Evolutionary conservation across 2,329 filamentous ascomycete genomes (phyloP), one percentile per base, ranked within the genome.

Genomic region (Aspergillus tanneri): DNA sequence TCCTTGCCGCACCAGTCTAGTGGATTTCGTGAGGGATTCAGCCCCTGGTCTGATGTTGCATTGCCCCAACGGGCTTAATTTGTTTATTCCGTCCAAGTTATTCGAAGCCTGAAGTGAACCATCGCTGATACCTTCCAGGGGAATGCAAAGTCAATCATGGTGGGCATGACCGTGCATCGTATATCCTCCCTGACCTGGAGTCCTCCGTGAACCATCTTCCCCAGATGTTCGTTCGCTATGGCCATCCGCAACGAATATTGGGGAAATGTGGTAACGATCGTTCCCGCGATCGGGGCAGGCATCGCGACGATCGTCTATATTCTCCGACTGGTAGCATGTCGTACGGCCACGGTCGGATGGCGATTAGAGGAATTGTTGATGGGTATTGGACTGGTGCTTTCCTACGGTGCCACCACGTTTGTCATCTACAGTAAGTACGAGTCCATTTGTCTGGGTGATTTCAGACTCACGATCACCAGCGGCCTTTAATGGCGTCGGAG

Each of bases 321-420:
- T 11, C 38, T 50, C 10, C 48, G 48, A 9, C n/a, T 50, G 3
- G 40, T 38, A 24, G 41, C 36, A 12, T 43, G 48, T 5, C 43
- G 21, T 24, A 30, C 30, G 19, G 34, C 39, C 7, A 36, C 9
- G 10, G 28, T 32, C 28, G 46, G 42, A 19, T 12, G 36, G 11
- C 34, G 24, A 5, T 2, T 44, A 8, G 48, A 43, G 2, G 48
- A 50, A 14, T 0, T 43, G 2, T 43, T 50, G 3, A 50, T 50
- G 43, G 37, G 28, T 4, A 28, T 50, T 18, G 48, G 48, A 7
- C 22, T 50, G 24, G 5, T 47, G 5, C 30, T 36, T 10, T 46
- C 43, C 1, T 50, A 50, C 24, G 37, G 37, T 2, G 18, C 42
- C 5, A 39, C 23, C 4, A 16, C 30, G 8, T 47, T 44, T 16